phyloP scores from a whole-genome alignment of 768 basidiomycete genomes.

The Hygrophorus pudorinus region DNA sequence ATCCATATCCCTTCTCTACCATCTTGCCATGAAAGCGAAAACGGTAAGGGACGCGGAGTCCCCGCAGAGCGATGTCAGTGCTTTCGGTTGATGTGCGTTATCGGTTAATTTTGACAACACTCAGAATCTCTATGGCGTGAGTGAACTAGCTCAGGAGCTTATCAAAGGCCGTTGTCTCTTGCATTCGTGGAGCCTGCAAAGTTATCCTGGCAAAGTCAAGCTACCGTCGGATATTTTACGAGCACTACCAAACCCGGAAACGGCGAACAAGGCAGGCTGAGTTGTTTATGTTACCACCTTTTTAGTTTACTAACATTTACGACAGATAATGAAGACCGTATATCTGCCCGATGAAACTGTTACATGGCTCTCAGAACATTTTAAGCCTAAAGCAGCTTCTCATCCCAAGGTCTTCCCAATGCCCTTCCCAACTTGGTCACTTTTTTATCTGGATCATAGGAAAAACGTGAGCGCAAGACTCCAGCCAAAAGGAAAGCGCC shows the following conservation, averaged over 20 bases:
- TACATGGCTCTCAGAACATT: conserved; percentile 45
- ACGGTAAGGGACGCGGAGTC: conserved; percentile 72
- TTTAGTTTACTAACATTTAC: background rate
- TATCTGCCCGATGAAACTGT: conserved; percentile 57
- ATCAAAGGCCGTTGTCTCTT: conserved; percentile 59
- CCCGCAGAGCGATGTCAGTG: conserved; percentile 63
- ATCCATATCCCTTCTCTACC: conserved; percentile 75
- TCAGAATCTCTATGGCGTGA: conserved; percentile 80
- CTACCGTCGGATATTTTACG: conserved; percentile 79
- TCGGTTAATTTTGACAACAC: background rate
- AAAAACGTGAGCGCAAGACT: conserved; percentile 44
- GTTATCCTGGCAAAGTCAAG: conserved; percentile 72
- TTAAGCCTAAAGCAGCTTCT: conserved; percentile 17
- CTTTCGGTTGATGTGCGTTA: background rate
- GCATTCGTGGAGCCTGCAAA: conserved; percentile 67
- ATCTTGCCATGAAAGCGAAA: conserved; percentile 76
- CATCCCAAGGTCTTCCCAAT: conserved; percentile 21
- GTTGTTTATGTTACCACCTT: background rate
- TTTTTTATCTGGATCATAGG: conserved; percentile 8
- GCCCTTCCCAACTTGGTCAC: conserved; percentile 1
- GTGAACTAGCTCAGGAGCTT: conserved; percentile 84
- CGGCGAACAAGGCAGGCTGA: conserved; percentile 52
- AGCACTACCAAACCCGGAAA: conserved; percentile 54
- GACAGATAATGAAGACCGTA: conserved; percentile 53
- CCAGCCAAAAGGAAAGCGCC: conserved; percentile 47